A percentile compares a stretch with the other conserved stretches of the same genome.
These are phyloP conservation scores for Puccinia novopanici DNA, from an alignment of 1,284 basidiomycete genomes.

Conservation along the genomic window DNA sequence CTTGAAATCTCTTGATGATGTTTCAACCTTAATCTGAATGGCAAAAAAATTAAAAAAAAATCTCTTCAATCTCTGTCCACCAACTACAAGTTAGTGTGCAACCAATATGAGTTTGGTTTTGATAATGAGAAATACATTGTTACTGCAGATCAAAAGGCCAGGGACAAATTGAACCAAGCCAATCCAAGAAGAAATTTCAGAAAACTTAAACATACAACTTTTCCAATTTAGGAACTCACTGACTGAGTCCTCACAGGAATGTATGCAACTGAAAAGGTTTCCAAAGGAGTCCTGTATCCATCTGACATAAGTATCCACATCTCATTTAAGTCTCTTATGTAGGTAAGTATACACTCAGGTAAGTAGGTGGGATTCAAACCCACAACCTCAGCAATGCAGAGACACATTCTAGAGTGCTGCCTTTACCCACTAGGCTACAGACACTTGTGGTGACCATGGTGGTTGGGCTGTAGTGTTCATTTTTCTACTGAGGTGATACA, in stretches of 20 bases:
- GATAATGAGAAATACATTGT: not conserved
- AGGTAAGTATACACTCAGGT: too few relatives aligned
- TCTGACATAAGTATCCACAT: too few relatives aligned
- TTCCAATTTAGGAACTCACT: not conserved
- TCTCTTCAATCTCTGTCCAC: not conserved
- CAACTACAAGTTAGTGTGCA: not conserved
- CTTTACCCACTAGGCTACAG: too few relatives aligned
- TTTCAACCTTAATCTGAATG: not conserved
- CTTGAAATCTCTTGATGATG: not conserved
- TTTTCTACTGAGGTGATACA: too few relatives aligned
- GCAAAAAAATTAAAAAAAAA: not conserved
- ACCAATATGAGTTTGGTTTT: not conserved
- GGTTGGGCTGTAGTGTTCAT: too few relatives aligned
- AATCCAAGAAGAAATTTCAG: not conserved
- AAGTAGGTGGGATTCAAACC: too few relatives aligned
- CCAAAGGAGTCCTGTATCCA: not conserved
- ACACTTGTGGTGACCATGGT: too few relatives aligned
- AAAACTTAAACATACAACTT: not conserved
- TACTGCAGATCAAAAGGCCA: not conserved
- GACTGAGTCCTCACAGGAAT: not conserved
- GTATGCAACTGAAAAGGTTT: not conserved
- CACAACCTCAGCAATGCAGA: too few relatives aligned
- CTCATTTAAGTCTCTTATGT: too few relatives aligned
- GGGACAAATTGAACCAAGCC: not conserved
- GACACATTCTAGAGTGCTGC: too few relatives aligned